Percentiles rank a stretch among this genome's conserved stretches.
Conservation (phyloP, 2,329 filamentous ascomycete species). For the Penicillium sumatraense region DNA sequence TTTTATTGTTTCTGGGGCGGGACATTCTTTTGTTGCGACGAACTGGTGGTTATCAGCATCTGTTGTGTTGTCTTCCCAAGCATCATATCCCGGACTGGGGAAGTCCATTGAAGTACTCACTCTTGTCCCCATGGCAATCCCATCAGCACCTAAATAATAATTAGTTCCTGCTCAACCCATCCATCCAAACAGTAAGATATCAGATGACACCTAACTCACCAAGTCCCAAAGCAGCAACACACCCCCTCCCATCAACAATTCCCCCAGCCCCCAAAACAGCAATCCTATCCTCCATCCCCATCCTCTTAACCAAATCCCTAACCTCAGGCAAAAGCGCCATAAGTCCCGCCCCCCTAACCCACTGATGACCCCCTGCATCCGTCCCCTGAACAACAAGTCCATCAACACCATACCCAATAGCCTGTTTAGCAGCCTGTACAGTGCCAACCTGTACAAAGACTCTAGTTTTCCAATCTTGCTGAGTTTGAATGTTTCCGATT, state of each 20-base stretch:
- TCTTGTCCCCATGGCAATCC: slow-evolving; percentile 26
- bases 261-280: slow-evolving; percentile 64
- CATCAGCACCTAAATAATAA: slow-evolving; percentile 20
- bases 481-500: slow-evolving; percentile 29
- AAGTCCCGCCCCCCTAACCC: slow-evolving; percentile 58
- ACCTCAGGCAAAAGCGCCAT: slow-evolving; percentile 64
- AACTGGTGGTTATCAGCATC: slow-evolving; percentile 49
- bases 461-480: slow-evolving; percentile 43
- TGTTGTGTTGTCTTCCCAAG: too few species aligned
- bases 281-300: slow-evolving; percentile 34
- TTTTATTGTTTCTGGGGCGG: slow-evolving; percentile 48
- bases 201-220: slow-evolving; percentile 42
- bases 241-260: slow-evolving; percentile 60
- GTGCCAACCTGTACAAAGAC: slow-evolving; percentile 68
- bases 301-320: slow-evolving; percentile 50
- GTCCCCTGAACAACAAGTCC: slow-evolving; percentile 66
- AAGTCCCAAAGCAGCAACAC: slow-evolving; percentile 60
- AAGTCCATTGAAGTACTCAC: too few species aligned
- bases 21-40: slow-evolving; percentile 50
- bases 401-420: slow-evolving; percentile 56
- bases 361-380: slow-evolving; percentile 69
- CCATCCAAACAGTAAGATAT: background rate
- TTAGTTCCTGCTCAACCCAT: background rate
- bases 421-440: slow-evolving; percentile 59
- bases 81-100: too few species aligned